These are phyloP conservation scores for Sphagnum tenellum DNA, from an alignment of 225 moss, liverwort and hornwort species.

Conservation along the genomic window DNA sequence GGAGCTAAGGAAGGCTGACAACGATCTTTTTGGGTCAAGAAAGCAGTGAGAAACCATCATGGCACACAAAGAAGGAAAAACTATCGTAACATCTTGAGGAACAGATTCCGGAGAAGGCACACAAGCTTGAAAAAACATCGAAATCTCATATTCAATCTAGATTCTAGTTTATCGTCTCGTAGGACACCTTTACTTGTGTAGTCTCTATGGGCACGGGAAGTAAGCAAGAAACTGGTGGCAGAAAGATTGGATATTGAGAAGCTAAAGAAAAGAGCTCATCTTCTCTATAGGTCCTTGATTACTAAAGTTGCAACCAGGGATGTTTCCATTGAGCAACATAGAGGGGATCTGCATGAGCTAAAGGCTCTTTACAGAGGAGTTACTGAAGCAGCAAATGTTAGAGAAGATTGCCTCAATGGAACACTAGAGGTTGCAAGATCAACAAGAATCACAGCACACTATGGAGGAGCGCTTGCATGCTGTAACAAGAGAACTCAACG, in stretches of 20 bases:
- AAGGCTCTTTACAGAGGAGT: conserved; percentile 6
- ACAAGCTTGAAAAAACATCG: conserved; percentile 31
- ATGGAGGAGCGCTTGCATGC: conserved; percentile 12
- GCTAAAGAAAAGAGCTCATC: conserved; percentile 23
- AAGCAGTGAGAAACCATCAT: no score
- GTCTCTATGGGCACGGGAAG: conserved; percentile 17
- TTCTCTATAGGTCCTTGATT: conserved; percentile 22
- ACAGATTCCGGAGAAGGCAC: conserved; percentile 17
- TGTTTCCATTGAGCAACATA: conserved; percentile 25
- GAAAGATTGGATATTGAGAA: conserved; percentile 40
- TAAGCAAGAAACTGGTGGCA: conserved; percentile 17
- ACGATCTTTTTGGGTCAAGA: background rate
- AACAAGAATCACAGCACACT: conserved; percentile 15
- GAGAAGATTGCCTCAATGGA: conserved; percentile 22
- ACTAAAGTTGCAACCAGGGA: conserved; percentile 30
- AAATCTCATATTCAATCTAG: conserved; percentile 24
- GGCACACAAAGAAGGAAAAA: no score
- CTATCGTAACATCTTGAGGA: no score
- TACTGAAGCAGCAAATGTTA: conserved; percentile 6
- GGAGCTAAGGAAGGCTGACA: conserved; percentile 18
- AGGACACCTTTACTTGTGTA: conserved; percentile 37
- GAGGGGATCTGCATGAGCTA: conserved; percentile 21
- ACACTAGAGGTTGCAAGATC: conserved; percentile 11
- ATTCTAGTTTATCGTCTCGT: conserved; percentile 35
- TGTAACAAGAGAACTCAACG: conserved; percentile 17